Evolutionary conservation across 2,329 filamentous ascomycete species (phyloP), one percentile per base, ranked within the genome.

Genomic region (Penicillium sp.): DNA sequence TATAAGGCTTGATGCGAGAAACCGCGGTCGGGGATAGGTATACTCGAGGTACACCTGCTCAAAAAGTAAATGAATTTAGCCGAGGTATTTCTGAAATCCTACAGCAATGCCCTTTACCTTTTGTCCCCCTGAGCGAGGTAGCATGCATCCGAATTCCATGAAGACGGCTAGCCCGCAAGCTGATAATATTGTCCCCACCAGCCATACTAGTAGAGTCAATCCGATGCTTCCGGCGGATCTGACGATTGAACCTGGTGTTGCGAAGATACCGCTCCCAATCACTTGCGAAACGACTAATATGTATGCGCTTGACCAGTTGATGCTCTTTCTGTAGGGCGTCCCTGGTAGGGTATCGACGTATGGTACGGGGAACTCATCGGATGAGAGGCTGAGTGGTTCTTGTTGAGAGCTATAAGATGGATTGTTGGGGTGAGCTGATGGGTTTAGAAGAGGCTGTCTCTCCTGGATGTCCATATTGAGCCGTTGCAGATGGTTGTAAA

Each of bases 231-330:
- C 89, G 2, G 86, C 84, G 0, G 84, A 82, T 38, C 84, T 81
- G 3, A 89, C 79, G 49, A 91, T 89, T 5, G 86, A 81, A 0
- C 85, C 87, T 0, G 86, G 88, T 0, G 87, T 89, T 0, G 88
- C 87, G 66, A 90, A 91, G 61, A 91, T 89, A 27, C 87, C 88
- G 65, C 82, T 87, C 13, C 87, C 87, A 31, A 90, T 86, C 6
- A 90, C 86, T 13, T 87, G 81, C 6, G 85, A 88, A 27, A 89
- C 86, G 8, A 88, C 84, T 21, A 89, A 78, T 54, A 89, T 86
- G 68, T 86, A 89, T 1, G 85, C 84, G 64, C 83, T 86, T 27
- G 79, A 77, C 85, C 86, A 88, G 56, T 76, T 82, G 49, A 89
- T 80, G 17, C 79, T 86, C 21, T 86, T 79, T 1, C 85, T 86